Conservation (phyloP, 2,329 filamentous ascomycete species). For the Bisporella sp. region DNA sequence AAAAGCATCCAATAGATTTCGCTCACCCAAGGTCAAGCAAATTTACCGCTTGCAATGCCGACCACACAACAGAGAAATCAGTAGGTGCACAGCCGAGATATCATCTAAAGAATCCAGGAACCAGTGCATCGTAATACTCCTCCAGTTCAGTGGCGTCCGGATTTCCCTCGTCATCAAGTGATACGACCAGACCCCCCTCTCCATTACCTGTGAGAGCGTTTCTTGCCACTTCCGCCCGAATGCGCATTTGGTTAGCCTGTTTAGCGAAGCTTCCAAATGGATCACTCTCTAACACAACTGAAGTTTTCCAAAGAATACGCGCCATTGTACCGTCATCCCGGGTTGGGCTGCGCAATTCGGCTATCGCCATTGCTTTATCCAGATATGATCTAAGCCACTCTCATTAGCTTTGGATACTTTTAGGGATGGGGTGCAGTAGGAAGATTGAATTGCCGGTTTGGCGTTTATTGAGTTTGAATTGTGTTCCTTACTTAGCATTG, state of each 20-base stretch:
- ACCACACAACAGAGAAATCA: too few relatives aligned
- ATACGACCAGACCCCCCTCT: slow-evolving; percentile 26
- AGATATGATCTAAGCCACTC: slow-evolving; percentile 1
- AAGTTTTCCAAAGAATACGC: slow-evolving; percentile 17
- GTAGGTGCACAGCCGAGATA: neutral
- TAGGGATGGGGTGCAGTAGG: too few relatives aligned
- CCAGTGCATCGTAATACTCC: slow-evolving; percentile 13
- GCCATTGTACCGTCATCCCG: slow-evolving; percentile 16
- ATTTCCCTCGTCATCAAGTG: slow-evolving; percentile 24
- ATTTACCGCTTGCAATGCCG: too few relatives aligned
- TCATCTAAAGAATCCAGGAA: slow-evolving; percentile 15
- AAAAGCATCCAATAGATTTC: too few relatives aligned
- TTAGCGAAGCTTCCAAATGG: slow-evolving; percentile 8
- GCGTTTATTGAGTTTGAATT: neutral
- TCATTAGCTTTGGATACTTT: too few relatives aligned
- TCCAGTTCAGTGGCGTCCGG: slow-evolving; percentile 10
- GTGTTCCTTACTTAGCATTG: slow-evolving; percentile 3
- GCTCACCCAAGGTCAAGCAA: too few relatives aligned
- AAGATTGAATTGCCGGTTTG: too few relatives aligned
- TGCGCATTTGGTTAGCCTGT: slow-evolving; percentile 9
- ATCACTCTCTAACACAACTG: slow-evolving; percentile 14
- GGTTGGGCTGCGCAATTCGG: slow-evolving; percentile 14
- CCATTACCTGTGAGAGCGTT: slow-evolving; percentile 15
- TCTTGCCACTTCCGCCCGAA: slow-evolving; percentile 13
- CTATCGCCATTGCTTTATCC: slow-evolving; percentile 16